Conservation (phyloP, 2,329 filamentous ascomycete species). For the Aspergillus cejpii region DNA sequence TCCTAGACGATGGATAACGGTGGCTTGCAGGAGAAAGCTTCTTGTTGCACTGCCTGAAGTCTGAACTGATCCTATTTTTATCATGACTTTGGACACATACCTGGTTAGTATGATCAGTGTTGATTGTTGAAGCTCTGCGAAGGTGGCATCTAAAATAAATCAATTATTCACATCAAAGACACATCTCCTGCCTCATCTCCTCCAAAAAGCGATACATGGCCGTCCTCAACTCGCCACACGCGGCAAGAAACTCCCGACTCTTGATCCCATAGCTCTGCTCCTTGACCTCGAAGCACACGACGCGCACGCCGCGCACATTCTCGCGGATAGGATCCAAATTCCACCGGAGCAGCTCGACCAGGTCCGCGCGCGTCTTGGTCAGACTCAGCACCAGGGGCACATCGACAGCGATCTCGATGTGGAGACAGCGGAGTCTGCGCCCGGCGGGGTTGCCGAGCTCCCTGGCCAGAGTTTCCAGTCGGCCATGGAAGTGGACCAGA, state of each 20-base stretch:
- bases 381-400: slow-evolving; percentile 10
- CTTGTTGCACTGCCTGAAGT: too few relatives aligned
- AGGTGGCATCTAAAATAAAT: too few relatives aligned
- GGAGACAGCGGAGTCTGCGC: not conserved
- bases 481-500: slow-evolving; percentile 6
- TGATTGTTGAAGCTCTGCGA: too few relatives aligned
- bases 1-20: too few relatives aligned
- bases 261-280: slow-evolving; percentile 12
- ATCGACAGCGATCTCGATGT: slow-evolving; percentile 4
- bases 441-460: not conserved
- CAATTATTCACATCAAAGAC: too few relatives aligned
- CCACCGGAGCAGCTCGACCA: slow-evolving; percentile 7
- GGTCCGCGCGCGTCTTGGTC: slow-evolving; percentile 8
- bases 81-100: too few relatives aligned
- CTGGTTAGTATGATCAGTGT: too few relatives aligned
- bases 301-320: not conserved
- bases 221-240: slow-evolving; percentile 2
- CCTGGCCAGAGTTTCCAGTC: slow-evolving; percentile 1
- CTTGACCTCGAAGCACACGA: slow-evolving; percentile 2
- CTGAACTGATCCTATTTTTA: too few relatives aligned
- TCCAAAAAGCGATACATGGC: slow-evolving; percentile 7
- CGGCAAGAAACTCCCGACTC: slow-evolving; percentile 6
- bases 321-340: slow-evolving; percentile 4
- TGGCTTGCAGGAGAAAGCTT: too few relatives aligned
- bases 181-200: slow-evolving; percentile 9